Base-by-base conservation (phyloP, 129 eudicot species). In the Sambucus nigra region DNA sequence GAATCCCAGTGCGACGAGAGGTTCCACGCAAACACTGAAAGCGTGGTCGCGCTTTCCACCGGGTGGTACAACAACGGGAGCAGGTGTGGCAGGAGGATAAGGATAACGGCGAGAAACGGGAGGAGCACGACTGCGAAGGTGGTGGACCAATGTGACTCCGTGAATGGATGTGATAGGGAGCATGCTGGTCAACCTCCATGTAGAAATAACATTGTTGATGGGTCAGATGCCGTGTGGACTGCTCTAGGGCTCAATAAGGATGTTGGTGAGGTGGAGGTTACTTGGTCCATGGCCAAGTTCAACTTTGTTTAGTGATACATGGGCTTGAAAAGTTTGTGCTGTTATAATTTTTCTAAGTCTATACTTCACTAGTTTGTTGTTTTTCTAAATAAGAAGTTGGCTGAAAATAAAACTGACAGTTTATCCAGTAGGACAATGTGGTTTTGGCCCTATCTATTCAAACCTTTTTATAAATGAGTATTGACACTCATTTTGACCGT, bases 141-240 rank as follows among this genome's bases (percentile, higher is more conserved):
- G 70, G 61, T 71, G 59, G 79, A 80, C 19, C 73, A 76, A 60
- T 76, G 83, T 18, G 78, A 76, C 56, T 65, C 75, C 8, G 53
- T 40, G 51, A 22, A 40, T 42, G 80, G 84, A 9, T 80, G 83
- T 2, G 69, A 76, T 1, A 51, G 28, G 23, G 76, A 63, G 55
- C 75, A 70, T 11, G 69, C 65, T 0, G 52, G 38, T 29, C 75
- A 66, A 24, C 71, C 75, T 8, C 81, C 78, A 1, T 74, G 81
- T 5, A 24, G 25, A 26, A 71, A 73, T 25, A 64, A 80, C 22
- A 69, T 80, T 1, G 80, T 80, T 22, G 83, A 80, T 65, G 88
- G 76, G 16, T 72, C 83, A 1, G 48, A 53, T 31, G 77, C 80
- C 0, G 83, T 80, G 14, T 76, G 83, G 83, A 46, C 53, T 7